These are phyloP conservation scores for Protomyces arabidopsidicola DNA, from an alignment of 1,139 yeast species.

Conservation along the genomic window DNA sequence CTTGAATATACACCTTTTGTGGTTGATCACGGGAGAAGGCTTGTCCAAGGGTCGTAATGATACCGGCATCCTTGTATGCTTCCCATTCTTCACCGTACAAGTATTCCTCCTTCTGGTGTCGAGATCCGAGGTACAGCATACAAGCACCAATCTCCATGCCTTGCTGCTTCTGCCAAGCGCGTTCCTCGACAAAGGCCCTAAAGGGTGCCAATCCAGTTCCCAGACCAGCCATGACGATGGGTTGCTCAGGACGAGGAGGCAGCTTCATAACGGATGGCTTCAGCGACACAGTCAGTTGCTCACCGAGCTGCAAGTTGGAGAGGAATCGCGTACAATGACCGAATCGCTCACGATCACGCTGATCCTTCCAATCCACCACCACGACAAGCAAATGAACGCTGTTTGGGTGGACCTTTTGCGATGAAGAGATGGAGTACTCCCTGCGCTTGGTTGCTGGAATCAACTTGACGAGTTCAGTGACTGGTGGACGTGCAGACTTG, in stretches of 20 bases:
- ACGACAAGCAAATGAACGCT: slow-evolving; percentile 89
- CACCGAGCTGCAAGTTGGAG: slow-evolving; percentile 71
- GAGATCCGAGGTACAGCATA: slow-evolving; percentile 84
- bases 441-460: slow-evolving; percentile 90
- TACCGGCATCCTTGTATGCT: slow-evolving; percentile 86
- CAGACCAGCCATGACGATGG: slow-evolving; percentile 93
- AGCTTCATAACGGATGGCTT: slow-evolving; percentile 97
- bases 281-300: slow-evolving; percentile 86
- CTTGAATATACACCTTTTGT: slow-evolving; percentile 90
- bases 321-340: slow-evolving; percentile 94
- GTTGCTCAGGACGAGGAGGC: slow-evolving; percentile 59
- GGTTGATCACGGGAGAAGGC: slow-evolving; percentile 98
- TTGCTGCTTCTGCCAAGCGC: slow-evolving; percentile 85
- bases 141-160: slow-evolving; percentile 88
- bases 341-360: slow-evolving; percentile 75
- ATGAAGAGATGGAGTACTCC: slow-evolving; percentile 97
- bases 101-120: slow-evolving; percentile 94
- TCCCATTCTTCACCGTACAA: slow-evolving; percentile 97
- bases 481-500: slow-evolving; percentile 75
- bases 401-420: slow-evolving; percentile 85
- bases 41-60: slow-evolving; percentile 92
- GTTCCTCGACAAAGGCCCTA: slow-evolving; percentile 95
- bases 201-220: slow-evolving; percentile 99
- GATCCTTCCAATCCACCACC: slow-evolving; percentile 93
- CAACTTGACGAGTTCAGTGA: slow-evolving; percentile 63